phyloP scores from a whole-genome alignment of 305 asterid species.

The Ajuga reptans region DNA sequence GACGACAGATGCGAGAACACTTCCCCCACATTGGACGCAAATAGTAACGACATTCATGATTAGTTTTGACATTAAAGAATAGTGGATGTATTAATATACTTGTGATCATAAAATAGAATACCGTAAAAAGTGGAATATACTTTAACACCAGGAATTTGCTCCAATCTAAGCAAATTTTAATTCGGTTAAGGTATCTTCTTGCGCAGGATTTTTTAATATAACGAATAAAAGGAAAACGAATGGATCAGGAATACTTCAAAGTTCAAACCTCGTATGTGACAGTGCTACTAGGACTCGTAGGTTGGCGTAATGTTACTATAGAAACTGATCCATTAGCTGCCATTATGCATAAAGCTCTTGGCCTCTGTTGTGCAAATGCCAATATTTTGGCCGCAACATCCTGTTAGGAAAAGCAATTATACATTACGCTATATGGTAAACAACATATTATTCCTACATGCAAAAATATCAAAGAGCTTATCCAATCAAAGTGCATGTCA shows the following conservation, averaged over 20 bases:
- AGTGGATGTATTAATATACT: not conserved
- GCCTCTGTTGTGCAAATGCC: slow-evolving; percentile 87
- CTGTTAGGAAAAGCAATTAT: slow-evolving; percentile 32
- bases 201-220: not conserved
- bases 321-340: slow-evolving; percentile 86
- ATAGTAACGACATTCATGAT: not conserved
- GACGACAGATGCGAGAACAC: not conserved
- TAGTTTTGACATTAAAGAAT: not conserved
- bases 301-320: slow-evolving; percentile 62
- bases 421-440: not conserved
- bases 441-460: not conserved
- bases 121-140: not conserved
- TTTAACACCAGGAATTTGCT: not conserved
- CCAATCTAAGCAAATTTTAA: not conserved
- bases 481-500: not conserved
- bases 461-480: not conserved
- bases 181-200: not conserved
- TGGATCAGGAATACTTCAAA: slow-evolving; percentile 23
- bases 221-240: not conserved
- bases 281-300: slow-evolving; percentile 50
- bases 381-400: slow-evolving; percentile 78
- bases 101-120: not conserved
- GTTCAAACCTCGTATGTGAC: slow-evolving; percentile 79
- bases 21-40: not conserved
- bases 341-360: slow-evolving; percentile 81